Conservation (phyloP, 768 basidiomycete species). For the Suillus lakei region DNA sequence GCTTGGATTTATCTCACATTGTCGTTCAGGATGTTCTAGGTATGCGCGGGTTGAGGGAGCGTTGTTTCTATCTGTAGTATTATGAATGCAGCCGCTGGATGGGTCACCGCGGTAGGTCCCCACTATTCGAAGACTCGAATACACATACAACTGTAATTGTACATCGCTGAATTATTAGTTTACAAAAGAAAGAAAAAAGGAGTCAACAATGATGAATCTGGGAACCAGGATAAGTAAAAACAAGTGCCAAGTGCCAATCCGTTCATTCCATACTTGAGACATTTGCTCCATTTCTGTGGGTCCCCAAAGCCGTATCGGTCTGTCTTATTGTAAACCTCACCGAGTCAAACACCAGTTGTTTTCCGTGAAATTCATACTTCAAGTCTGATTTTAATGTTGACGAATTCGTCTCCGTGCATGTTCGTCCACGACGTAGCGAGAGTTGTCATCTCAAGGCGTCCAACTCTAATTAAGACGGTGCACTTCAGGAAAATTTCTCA, state of each 20-base stretch:
- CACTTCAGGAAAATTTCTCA: background rate
- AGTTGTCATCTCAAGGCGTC: constrained; percentile 58
- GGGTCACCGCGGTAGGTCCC: background rate
- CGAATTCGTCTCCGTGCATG: constrained; percentile 55
- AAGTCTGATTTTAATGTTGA: constrained; percentile 56
- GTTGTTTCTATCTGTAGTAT: constrained; percentile 75
- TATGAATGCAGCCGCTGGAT: background rate
- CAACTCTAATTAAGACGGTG: constrained; percentile 43
- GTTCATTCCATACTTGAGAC: background rate
- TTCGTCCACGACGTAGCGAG: constrained; percentile 53
- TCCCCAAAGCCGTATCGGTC: background rate
- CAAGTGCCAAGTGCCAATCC: background rate
- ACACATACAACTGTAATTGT: background rate
- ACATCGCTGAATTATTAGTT: background rate
- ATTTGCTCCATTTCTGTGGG: background rate
- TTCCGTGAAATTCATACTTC: constrained; percentile 45
- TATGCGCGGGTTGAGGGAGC: constrained; percentile 80
- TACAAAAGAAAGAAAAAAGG: background rate
- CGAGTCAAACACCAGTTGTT: background rate
- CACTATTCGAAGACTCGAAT: background rate
- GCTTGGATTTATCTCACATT: constrained; percentile 3
- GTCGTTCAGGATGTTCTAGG: constrained; percentile 68
- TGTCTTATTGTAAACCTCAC: background rate
- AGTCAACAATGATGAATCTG: background rate
- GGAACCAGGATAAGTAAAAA: background rate